Conservation (phyloP, 345 rosid genomes). For the Ricinus communis region DNA sequence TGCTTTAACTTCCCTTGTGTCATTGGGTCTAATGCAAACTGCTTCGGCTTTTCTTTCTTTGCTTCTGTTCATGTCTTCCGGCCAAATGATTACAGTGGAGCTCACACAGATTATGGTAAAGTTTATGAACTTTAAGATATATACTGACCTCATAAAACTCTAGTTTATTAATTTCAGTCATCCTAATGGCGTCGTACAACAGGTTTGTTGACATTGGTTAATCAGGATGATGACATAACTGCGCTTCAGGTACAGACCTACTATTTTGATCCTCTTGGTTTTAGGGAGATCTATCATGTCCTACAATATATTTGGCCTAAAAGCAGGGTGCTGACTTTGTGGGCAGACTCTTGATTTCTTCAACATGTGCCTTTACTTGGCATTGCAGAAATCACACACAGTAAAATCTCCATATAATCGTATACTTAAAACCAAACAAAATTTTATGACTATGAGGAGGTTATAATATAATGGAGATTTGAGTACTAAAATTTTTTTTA, state of each 20-base stretch:
- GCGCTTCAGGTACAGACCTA: constrained; percentile 62
- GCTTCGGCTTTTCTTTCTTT: not conserved
- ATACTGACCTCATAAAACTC: constrained; percentile 1
- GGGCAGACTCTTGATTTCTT: not conserved
- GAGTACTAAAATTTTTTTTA: too few species aligned
- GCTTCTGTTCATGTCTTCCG: constrained; percentile 13
- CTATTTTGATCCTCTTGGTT: not conserved
- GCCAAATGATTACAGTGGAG: constrained; percentile 52
- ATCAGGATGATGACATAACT: constrained; percentile 79
- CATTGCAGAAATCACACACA: not conserved
- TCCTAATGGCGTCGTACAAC: constrained; percentile 4
- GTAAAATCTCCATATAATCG: too few species aligned
- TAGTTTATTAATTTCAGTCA: not conserved
- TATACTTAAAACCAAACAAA: too few species aligned
- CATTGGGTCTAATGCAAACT: not conserved
- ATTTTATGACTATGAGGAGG: too few species aligned
- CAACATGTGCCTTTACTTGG: not conserved
- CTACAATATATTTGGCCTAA: not conserved
- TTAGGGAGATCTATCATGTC: not conserved
- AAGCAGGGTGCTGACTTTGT: not conserved
- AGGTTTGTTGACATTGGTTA: constrained; percentile 78
- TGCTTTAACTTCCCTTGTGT: constrained; percentile 3
- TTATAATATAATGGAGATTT: too few species aligned
- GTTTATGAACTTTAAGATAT: constrained; percentile 8
- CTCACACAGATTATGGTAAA: constrained; percentile 88